A percentile compares a stretch with the other conserved stretches of the same genome.
Conservation (phyloP, 768 basidiomycete genomes). For the Russula compacta region DNA sequence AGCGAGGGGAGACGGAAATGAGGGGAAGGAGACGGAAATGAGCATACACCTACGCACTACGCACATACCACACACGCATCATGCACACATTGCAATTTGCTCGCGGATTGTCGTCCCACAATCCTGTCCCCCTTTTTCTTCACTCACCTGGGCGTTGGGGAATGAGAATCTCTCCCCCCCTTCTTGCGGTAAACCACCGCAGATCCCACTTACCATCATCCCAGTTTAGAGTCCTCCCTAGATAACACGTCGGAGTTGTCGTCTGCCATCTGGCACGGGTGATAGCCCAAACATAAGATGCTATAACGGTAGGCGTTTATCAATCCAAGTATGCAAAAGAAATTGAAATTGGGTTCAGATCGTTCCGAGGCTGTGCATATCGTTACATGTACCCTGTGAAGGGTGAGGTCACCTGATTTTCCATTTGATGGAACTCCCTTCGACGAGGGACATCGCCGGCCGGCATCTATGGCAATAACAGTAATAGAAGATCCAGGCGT, state of each 20-base stretch:
- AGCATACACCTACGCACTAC: slow-evolving; percentile 3
- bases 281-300: neutral
- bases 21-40: slow-evolving; percentile 6
- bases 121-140: neutral
- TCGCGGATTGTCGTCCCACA: neutral
- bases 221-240: neutral
- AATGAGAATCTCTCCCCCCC: neutral
- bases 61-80: slow-evolving; percentile 1
- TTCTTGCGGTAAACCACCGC: neutral
- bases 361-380: neutral
- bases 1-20: slow-evolving; percentile 1
- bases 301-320: neutral
- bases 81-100: neutral
- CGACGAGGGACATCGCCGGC: neutral
- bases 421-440: too few species aligned
- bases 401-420: neutral
- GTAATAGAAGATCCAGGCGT: neutral
- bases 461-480: neutral
- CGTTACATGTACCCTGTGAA: neutral
- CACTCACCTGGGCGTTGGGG: neutral
- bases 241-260: neutral
- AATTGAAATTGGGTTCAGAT: neutral
- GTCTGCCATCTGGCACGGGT: neutral
- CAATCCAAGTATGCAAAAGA: neutral
- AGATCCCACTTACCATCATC: neutral